phyloP scores from a whole-genome alignment of 805 yeast genomes.

The Middelhovenomyces tepae region DNA sequence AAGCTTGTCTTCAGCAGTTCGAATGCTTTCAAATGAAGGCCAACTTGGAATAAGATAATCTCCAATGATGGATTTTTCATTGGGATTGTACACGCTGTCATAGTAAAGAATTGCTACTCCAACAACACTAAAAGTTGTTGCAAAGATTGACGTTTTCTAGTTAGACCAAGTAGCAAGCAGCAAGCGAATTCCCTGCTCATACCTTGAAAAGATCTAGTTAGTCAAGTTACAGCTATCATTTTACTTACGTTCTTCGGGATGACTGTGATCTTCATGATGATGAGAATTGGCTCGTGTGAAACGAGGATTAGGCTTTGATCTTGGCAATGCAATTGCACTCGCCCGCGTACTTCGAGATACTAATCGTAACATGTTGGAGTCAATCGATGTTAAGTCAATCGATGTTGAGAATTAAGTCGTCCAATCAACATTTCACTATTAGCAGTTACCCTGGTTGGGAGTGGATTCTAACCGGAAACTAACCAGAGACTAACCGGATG shows the following conservation, averaged over 20 bases:
- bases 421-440: too few relatives aligned
- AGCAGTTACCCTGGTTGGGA: too few relatives aligned
- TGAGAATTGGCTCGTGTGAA: constrained; percentile 2
- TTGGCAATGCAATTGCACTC: too few relatives aligned
- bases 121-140: not conserved
- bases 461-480: too few relatives aligned
- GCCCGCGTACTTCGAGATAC: too few relatives aligned
- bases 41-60: constrained; percentile 15
- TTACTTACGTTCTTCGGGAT: constrained; percentile 4
- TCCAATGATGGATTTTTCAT: constrained; percentile 15
- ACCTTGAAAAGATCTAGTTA: constrained; percentile 1
- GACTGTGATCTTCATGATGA: not conserved
- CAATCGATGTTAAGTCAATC: too few relatives aligned
- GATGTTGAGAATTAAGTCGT: too few relatives aligned
- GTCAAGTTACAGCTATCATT: not conserved
- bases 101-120: constrained; percentile 10
- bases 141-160: constrained; percentile 2
- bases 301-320: too few relatives aligned
- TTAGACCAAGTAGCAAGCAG: not conserved
- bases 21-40: constrained; percentile 9
- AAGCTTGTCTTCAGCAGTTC: constrained; percentile 9
- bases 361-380: too few relatives aligned
- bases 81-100: constrained; percentile 11
- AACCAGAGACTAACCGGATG: too few relatives aligned
- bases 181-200: not conserved